phyloP scores from a whole-genome alignment of 805 yeast genomes.

The Teunomyces pallodes region DNA sequence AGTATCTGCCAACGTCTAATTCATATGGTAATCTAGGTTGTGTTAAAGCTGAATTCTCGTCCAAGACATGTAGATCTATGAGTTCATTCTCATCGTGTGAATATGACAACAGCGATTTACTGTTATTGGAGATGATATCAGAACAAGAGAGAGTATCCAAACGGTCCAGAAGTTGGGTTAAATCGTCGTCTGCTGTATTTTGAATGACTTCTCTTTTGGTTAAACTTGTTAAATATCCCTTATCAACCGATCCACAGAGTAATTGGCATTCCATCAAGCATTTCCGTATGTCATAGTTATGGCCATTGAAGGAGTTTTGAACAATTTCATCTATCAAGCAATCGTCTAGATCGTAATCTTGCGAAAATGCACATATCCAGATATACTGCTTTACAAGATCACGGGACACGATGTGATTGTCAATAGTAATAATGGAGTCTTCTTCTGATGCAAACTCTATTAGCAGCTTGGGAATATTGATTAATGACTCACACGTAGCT shows the following conservation, averaged over 20 bases:
- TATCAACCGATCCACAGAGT: conserved; percentile 20
- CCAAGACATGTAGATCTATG: conserved; percentile 30
- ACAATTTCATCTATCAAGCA: conserved; percentile 27
- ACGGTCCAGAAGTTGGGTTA: conserved; percentile 6
- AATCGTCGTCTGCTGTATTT: conserved; percentile 2
- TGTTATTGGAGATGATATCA: conserved; percentile 26
- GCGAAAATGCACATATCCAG: conserved; percentile 35
- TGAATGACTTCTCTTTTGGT: background rate
- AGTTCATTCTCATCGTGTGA: conserved; percentile 32
- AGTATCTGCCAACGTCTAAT: conserved; percentile 25
- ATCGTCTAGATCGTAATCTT: conserved; percentile 32
- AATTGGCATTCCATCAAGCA: conserved; percentile 46
- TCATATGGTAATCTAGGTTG: conserved; percentile 39
- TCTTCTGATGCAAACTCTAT: conserved; percentile 45
- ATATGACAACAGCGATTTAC: conserved; percentile 27
- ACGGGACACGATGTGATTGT: conserved; percentile 12
- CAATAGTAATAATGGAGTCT: conserved; percentile 35
- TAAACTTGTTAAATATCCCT: background rate
- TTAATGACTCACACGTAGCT: conserved; percentile 55
- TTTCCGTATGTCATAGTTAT: conserved; percentile 45
- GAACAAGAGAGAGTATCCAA: conserved; percentile 27
- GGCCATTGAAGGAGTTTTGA: conserved; percentile 13
- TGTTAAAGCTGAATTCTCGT: conserved; percentile 26
- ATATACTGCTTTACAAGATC: conserved; percentile 34
- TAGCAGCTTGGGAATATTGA: conserved; percentile 47